These are phyloP conservation scores for Podila minutissima DNA, from an alignment of 192 early-diverging fungal species.

Conservation along the genomic window DNA sequence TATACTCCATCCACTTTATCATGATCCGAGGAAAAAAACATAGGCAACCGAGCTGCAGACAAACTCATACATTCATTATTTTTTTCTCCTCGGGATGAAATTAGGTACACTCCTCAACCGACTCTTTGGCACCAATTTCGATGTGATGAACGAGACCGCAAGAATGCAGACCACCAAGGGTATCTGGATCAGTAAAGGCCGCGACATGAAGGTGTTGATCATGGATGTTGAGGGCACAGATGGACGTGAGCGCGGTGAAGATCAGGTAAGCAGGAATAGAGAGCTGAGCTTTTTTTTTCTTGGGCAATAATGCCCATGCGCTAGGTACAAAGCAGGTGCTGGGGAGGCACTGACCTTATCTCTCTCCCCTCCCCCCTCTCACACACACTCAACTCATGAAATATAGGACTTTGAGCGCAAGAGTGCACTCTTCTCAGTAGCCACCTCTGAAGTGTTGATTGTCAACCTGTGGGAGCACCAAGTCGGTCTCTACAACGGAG, in stretches of 20 bases:
- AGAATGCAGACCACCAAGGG: conserved; percentile 97
- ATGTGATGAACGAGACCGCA: conserved; percentile 91
- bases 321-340: too few relatives aligned
- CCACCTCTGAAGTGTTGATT: conserved; percentile 93
- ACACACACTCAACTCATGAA: too few relatives aligned
- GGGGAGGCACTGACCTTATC: too few relatives aligned
- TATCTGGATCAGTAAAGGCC: conserved; percentile 95
- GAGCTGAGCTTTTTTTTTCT: neutral
- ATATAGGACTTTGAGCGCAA: conserved; percentile 95
- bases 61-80: neutral
- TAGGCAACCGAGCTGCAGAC: neutral
- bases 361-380: too few relatives aligned
- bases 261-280: conserved; percentile 66
- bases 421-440: conserved; percentile 96
- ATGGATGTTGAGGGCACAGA: conserved; percentile 99
- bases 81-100: neutral
- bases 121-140: conserved; percentile 95
- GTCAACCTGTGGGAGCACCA: conserved; percentile 99
- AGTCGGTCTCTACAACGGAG: conserved; percentile 98
- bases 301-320: too few relatives aligned
- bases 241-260: conserved; percentile 97
- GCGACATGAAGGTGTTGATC: conserved; percentile 83
- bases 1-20: neutral
- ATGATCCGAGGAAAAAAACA: neutral
- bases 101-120: conserved; percentile 93